Evolutionary conservation across 2,329 filamentous ascomycete species (phyloP).

Genomic region (Fusarium sp.): DNA sequence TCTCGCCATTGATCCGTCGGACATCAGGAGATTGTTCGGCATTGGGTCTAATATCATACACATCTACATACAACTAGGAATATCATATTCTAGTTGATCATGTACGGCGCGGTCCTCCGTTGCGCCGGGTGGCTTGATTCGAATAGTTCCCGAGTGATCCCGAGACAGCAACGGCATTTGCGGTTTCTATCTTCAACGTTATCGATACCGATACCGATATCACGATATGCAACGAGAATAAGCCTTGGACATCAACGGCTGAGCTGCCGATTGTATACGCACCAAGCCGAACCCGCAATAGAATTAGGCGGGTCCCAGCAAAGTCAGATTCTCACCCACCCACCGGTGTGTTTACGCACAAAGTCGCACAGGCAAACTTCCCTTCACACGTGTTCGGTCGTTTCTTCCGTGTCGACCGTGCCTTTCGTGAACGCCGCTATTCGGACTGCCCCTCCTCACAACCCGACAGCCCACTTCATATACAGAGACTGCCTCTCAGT

Average conservation of each 20-base stretch:
- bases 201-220: slow-evolving; percentile 22
- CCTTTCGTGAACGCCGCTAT: slow-evolving; percentile 30
- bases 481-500: slow-evolving; percentile 30
- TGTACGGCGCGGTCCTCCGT: slow-evolving; percentile 36
- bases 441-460: slow-evolving; percentile 43
- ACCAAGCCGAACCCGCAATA: slow-evolving; percentile 38
- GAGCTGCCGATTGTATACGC: slow-evolving; percentile 29
- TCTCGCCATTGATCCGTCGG: slow-evolving; percentile 23
- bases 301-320: slow-evolving; percentile 38
- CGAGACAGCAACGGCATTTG: slow-evolving; percentile 27
- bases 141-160: slow-evolving; percentile 24
- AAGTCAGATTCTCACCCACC: slow-evolving; percentile 34
- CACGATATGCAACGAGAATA: background rate
- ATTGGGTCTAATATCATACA: slow-evolving; percentile 25
- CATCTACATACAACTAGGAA: slow-evolving; percentile 17
- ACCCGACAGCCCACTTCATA: slow-evolving; percentile 36
- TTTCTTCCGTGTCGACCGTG: slow-evolving; percentile 40
- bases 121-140: slow-evolving; percentile 29
- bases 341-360: slow-evolving; percentile 21
- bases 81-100: slow-evolving; percentile 25
- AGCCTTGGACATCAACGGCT: slow-evolving; percentile 22
- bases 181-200: slow-evolving; percentile 21
- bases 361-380: slow-evolving; percentile 28
- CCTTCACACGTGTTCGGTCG: slow-evolving; percentile 41
- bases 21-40: slow-evolving; percentile 38